These are phyloP conservation scores for Saturnispora quitensis DNA, from an alignment of 805 yeast species.

Conservation along the genomic window DNA sequence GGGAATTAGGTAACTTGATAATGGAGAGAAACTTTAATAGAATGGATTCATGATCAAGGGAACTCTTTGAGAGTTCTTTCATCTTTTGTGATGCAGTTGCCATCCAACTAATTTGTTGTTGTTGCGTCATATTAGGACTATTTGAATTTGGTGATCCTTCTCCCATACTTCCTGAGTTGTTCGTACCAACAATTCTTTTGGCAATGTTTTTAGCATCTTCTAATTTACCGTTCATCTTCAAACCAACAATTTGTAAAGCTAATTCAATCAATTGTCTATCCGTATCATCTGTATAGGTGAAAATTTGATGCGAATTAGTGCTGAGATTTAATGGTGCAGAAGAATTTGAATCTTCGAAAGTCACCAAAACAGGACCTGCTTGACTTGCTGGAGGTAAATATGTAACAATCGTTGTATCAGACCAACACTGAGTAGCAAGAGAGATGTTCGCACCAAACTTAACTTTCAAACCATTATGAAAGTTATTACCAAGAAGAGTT, in stretches of 20 bases:
- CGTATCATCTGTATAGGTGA: slow-evolving; percentile 91
- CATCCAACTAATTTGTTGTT: slow-evolving; percentile 33
- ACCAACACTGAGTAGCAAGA: slow-evolving; percentile 91
- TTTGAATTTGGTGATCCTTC: slow-evolving; percentile 1
- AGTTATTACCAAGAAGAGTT: slow-evolving; percentile 79
- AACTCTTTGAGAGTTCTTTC: slow-evolving; percentile 34
- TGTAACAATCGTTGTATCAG: slow-evolving; percentile 86
- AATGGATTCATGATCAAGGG: slow-evolving; percentile 40
- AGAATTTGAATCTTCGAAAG: slow-evolving; percentile 39
- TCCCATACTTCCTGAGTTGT: slow-evolving; percentile 9
- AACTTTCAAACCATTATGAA: slow-evolving; percentile 73
- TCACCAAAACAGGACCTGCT: slow-evolving; percentile 87
- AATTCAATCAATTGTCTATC: slow-evolving; percentile 91
- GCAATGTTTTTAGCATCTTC: slow-evolving; percentile 96
- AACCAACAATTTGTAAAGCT: slow-evolving; percentile 92
- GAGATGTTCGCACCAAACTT: slow-evolving; percentile 80
- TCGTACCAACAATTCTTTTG: slow-evolving; percentile 74
- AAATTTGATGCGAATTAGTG: slow-evolving; percentile 42
- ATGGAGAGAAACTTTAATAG: slow-evolving; percentile 43
- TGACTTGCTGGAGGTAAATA: slow-evolving; percentile 84
- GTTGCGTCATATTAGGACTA: slow-evolving; percentile 14
- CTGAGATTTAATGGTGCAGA: slow-evolving; percentile 4
- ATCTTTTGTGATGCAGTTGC: slow-evolving; percentile 44
- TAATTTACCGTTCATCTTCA: slow-evolving; percentile 90
- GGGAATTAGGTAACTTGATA: slow-evolving; percentile 59